Percentiles rank a stretch among this genome's conserved stretches.
These are phyloP conservation scores for Staphylotrichum longicolle DNA, from an alignment of 495 filamentous ascomycete species.

Conservation along the genomic window DNA sequence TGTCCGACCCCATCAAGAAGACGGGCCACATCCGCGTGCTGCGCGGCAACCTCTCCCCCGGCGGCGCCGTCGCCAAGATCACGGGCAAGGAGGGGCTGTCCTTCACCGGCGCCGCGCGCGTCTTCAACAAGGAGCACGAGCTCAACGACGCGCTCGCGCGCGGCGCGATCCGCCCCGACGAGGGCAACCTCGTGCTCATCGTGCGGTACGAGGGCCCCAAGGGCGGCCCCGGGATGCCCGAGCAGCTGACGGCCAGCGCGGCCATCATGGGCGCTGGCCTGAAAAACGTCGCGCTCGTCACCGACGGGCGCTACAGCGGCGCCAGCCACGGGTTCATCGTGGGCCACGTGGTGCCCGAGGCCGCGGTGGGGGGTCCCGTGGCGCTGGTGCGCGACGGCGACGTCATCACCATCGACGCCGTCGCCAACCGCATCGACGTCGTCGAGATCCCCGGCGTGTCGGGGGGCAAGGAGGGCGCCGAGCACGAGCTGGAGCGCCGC, in stretches of 20 bases:
- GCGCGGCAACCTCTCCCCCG: slow-evolving; percentile 84
- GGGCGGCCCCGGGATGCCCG: slow-evolving; percentile 98
- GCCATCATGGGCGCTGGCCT: slow-evolving; percentile 91
- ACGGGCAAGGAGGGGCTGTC: slow-evolving; percentile 88
- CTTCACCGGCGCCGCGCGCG: slow-evolving; percentile 78
- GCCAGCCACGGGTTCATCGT: slow-evolving; percentile 96
- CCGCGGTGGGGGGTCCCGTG: slow-evolving; percentile 76
- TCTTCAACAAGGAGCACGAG: slow-evolving; percentile 87
- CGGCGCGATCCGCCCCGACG: slow-evolving; percentile 65
- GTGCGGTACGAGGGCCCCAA: slow-evolving; percentile 95
- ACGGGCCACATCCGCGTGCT: slow-evolving; percentile 91
- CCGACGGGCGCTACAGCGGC: slow-evolving; percentile 88
- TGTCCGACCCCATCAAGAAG: slow-evolving; percentile 80
- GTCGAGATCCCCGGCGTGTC: slow-evolving; percentile 46
- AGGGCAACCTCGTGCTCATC: slow-evolving; percentile 77
- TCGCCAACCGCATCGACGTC: slow-evolving; percentile 69
- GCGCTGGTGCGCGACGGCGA: slow-evolving; percentile 80
- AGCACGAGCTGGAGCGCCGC: slow-evolving; percentile 68
- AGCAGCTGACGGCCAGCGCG: slow-evolving; percentile 85
- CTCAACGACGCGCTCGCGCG: slow-evolving; percentile 73
- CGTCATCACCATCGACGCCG: slow-evolving; percentile 80
- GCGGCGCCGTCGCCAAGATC: slow-evolving; percentile 94
- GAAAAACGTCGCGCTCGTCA: slow-evolving; percentile 86
- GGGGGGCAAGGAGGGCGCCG: slow-evolving; percentile 29
- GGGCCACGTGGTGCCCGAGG: slow-evolving; percentile 90